These are phyloP conservation scores for Acorus calamus DNA, from an alignment of 106 monocot genomes.

Conservation along the genomic window DNA sequence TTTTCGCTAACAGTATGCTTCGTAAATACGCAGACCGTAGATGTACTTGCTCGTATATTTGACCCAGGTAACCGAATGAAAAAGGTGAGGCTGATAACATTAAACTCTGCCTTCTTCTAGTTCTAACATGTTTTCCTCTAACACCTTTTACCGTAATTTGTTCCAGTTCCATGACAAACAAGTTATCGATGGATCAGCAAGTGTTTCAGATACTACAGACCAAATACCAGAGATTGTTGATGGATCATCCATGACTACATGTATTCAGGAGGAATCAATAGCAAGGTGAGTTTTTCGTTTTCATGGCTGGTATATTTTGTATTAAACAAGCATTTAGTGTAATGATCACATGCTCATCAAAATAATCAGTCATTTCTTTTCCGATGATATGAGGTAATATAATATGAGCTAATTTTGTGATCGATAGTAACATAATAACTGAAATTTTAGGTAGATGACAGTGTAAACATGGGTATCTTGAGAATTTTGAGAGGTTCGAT, in stretches of 20 bases:
- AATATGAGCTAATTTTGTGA: no score
- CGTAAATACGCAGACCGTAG: constrained; percentile 35
- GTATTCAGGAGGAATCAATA: constrained; percentile 5
- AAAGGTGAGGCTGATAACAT: constrained; percentile 29
- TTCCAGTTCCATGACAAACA: constrained; percentile 18
- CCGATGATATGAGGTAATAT: no score
- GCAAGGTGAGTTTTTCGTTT: constrained; percentile 21
- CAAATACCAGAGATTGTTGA: constrained; percentile 5
- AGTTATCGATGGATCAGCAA: constrained; percentile 20
- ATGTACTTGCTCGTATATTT: constrained; percentile 47
- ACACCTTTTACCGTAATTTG: constrained; percentile 9
- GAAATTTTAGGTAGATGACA: no score
- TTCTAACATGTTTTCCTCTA: neutral
- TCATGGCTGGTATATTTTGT: no score
- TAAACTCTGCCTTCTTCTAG: neutral
- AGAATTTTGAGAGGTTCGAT: no score
- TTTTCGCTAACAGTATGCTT: constrained; percentile 6
- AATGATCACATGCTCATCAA: no score
- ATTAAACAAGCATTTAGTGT: no score
- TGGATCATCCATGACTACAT: constrained; percentile 5
- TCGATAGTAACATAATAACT: no score
- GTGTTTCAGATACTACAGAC: neutral
- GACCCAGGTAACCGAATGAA: constrained; percentile 29
- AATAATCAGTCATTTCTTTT: no score
- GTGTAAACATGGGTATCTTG: no score